These are phyloP conservation scores for Emergomyces orientalis DNA, from an alignment of 2,329 filamentous ascomycete species.

Conservation along the genomic window DNA sequence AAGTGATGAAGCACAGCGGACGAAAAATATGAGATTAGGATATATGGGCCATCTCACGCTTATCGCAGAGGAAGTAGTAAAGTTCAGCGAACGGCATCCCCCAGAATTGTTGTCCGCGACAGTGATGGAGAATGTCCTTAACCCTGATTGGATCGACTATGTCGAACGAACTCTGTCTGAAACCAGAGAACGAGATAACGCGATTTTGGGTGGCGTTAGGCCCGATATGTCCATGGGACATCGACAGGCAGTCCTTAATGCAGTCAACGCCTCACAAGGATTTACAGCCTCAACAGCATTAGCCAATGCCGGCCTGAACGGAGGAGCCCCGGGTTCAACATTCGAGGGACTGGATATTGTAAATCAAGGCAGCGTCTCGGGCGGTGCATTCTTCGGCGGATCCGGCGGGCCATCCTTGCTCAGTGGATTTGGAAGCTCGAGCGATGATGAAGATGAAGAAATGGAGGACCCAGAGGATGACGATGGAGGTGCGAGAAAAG, in stretches of 20 bases:
- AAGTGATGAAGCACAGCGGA: slow-evolving; percentile 75
- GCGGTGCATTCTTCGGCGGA: slow-evolving; percentile 63
- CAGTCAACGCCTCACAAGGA: slow-evolving; percentile 48
- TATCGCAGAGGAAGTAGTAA: slow-evolving; percentile 96
- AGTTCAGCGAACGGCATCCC: slow-evolving; percentile 90
- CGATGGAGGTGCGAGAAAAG: slow-evolving; percentile 52
- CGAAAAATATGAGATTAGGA: slow-evolving; percentile 81
- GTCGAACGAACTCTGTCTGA: slow-evolving; percentile 88
- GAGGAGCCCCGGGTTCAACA: slow-evolving; percentile 42
- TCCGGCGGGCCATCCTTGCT: slow-evolving; percentile 58
- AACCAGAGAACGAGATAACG: slow-evolving; percentile 91
- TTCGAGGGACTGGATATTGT: slow-evolving; percentile 55
- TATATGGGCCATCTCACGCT: slow-evolving; percentile 98
- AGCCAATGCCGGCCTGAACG: slow-evolving; percentile 71
- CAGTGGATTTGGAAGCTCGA: slow-evolving; percentile 88
- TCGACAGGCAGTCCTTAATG: slow-evolving; percentile 56
- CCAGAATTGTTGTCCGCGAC: slow-evolving; percentile 74
- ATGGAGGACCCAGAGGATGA: slow-evolving; percentile 60
- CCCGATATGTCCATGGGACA: slow-evolving; percentile 82
- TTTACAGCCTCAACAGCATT: slow-evolving; percentile 59
- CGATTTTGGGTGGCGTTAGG: slow-evolving; percentile 90
- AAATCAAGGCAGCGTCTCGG: slow-evolving; percentile 56
- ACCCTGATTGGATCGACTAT: slow-evolving; percentile 85
- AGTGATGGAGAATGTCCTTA: slow-evolving; percentile 81
- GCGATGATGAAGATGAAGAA: slow-evolving; percentile 93